A percentile compares a stretch with the other conserved stretches of the same genome.
Evolutionary conservation across 1,139 yeast species (phyloP).

Genomic region (Arxiozyma telluris): DNA sequence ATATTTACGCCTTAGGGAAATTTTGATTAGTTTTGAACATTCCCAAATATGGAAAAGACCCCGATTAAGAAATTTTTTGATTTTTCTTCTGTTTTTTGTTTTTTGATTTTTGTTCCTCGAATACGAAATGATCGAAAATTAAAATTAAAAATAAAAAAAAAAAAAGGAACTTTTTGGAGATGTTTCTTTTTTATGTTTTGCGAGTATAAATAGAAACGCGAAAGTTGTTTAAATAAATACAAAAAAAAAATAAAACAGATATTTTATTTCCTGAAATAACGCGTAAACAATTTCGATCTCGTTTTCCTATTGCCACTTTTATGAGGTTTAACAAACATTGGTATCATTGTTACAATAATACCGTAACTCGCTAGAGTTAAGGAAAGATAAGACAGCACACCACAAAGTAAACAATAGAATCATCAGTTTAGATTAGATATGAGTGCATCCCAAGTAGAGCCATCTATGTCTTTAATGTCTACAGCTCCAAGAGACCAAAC

Average conservation of each 20-base stretch:
- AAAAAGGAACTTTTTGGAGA: not conserved
- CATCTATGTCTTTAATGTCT: slow-evolving; percentile 12
- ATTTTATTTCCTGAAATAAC: not conserved
- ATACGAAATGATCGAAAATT: too few species aligned
- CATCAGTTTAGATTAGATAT: not conserved
- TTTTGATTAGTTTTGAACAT: too few species aligned
- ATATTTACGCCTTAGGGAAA: not conserved
- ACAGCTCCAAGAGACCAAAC: slow-evolving; percentile 10
- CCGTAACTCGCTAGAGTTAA: not conserved
- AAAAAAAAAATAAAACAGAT: not conserved
- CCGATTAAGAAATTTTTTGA: not conserved
- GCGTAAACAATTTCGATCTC: not conserved
- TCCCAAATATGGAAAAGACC: not conserved
- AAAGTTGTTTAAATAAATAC: not conserved
- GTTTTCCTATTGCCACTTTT: not conserved
- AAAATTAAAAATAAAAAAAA: not conserved
- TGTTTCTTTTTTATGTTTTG: not conserved
- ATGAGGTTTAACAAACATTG: not conserved
- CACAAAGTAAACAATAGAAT: slow-evolving; percentile 15
- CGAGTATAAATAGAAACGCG: not conserved
- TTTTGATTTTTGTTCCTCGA: too few species aligned
- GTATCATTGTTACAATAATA: not conserved
- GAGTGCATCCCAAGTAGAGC: slow-evolving; percentile 7
- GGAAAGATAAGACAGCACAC: not conserved
- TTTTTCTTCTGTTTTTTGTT: not conserved